Base-by-base conservation (phyloP, 2,329 filamentous ascomycete species). In the Cercospora sp. region DNA sequence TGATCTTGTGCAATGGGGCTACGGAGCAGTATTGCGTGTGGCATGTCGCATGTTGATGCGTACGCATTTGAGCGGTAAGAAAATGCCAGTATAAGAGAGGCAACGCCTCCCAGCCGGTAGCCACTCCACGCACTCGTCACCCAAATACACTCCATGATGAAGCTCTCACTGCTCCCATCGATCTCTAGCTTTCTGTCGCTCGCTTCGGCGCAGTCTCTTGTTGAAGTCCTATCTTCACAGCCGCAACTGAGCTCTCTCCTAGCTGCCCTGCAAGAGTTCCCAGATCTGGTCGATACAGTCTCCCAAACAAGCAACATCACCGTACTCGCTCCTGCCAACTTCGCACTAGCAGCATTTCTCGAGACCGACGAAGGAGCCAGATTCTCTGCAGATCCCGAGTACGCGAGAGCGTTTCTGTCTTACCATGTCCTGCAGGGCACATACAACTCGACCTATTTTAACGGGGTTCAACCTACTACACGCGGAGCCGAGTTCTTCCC, bases 311-410 rank as follows among this genome's bases (percentile, higher is more conserved):
- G 75, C 37, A 81, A 87, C 73, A 71, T 90, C 43, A 91, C 89
- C 66, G 82, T 90, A 67, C 89, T 91, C 70, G 87, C 85, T 1
- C 88, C 89, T 1, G 84, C 80, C 74, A 87, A 90, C 75, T 80
- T 80, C 3, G 88, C 87, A 12, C 87, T 90, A 79, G 59, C 55
- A 59, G 55, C 55, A 18, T 59, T 59, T 21, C 55, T 59, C 30
- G 55, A 59, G 32, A 34, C 30, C 55, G 55, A 59, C 30, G 55
- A 32, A 59, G 55, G 55, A 24, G 78, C 80, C 13, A 84, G 89
- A 43, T 57, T 70, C 30, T 57, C 68, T 18, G n/a, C 62, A 12
- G 58, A 61, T 26, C 51, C 62, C 10, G 55, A 65, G 21, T 26
- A 60, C 18, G 69, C 49, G 24, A 57, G 55, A 45, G 68, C 68